These are phyloP conservation scores for Erigeron philadelphicus DNA, from an alignment of 140 eudicot genomes.

Conservation along the genomic window DNA sequence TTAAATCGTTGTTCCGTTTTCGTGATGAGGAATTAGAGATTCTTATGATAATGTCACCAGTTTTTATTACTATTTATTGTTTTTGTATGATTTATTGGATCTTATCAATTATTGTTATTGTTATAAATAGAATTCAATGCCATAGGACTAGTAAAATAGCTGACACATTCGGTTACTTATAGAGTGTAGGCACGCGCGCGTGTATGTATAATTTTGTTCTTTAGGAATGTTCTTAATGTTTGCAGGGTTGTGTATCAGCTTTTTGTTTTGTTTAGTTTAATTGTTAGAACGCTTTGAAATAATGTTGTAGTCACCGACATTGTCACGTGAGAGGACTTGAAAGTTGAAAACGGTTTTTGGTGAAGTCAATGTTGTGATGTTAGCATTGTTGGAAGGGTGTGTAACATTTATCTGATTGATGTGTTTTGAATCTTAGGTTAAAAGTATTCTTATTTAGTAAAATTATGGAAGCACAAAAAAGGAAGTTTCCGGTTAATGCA, in stretches of 20 bases:
- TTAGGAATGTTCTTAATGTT: constrained; percentile 7
- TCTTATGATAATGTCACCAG: background rate
- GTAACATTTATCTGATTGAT: background rate
- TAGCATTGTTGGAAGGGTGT: constrained; percentile 22
- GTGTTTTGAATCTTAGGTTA: constrained; percentile 24
- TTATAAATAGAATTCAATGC: background rate
- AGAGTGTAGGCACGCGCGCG: too few species aligned
- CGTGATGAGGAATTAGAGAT: background rate
- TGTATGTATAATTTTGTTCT: too few species aligned
- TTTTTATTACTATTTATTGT: background rate
- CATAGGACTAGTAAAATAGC: too few species aligned
- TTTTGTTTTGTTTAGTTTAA: background rate
- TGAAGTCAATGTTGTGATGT: constrained; percentile 18
- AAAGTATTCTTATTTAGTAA: constrained; percentile 21
- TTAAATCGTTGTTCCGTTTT: too few species aligned
- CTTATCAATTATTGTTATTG: background rate
- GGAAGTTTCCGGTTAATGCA: constrained; percentile 59
- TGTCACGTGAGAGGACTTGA: background rate
- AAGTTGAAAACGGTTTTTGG: background rate
- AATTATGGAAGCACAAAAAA: constrained; percentile 50
- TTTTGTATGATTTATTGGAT: constrained; percentile 2
- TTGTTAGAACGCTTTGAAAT: background rate
- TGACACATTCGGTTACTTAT: too few species aligned
- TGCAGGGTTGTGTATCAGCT: constrained; percentile 22
- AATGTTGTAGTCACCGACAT: background rate